Evolutionary conservation across 2,329 filamentous ascomycete species (phyloP).

Genomic region (Lasiodiplodia sp.): DNA sequence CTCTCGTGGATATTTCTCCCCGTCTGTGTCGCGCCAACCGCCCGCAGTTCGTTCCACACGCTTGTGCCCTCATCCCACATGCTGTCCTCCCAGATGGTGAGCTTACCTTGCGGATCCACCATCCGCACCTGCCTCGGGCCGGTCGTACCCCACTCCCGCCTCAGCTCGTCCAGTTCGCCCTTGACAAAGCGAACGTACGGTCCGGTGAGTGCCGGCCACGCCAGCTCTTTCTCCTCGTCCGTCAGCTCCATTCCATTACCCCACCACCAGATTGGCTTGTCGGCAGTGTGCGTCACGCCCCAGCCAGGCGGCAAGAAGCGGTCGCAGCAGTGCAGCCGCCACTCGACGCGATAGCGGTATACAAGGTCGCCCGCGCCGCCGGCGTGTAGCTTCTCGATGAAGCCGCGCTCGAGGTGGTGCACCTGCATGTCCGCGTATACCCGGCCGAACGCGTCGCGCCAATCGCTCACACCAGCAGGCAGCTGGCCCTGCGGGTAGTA

Average conservation of each 20-base stretch:
- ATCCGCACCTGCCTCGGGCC: slow-evolving; percentile 51
- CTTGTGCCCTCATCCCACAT: slow-evolving; percentile 56
- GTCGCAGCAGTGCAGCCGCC: slow-evolving; percentile 58
- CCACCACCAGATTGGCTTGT: slow-evolving; percentile 65
- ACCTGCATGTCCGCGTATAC: slow-evolving; percentile 66
- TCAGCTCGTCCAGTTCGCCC: slow-evolving; percentile 44
- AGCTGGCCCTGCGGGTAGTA: slow-evolving; percentile 50
- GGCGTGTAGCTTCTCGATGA: slow-evolving; percentile 56
- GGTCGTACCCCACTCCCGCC: slow-evolving; percentile 46
- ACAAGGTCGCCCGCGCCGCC: slow-evolving; percentile 48
- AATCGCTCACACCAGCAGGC: slow-evolving; percentile 51
- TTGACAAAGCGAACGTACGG: slow-evolving; percentile 51
- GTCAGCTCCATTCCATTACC: slow-evolving; percentile 52
- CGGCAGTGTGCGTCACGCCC: slow-evolving; percentile 63
- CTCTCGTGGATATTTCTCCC: slow-evolving; percentile 9
- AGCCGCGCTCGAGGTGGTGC: slow-evolving; percentile 60
- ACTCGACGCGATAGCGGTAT: slow-evolving; percentile 63
- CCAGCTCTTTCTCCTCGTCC: slow-evolving; percentile 53
- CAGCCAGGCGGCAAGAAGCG: slow-evolving; percentile 53
- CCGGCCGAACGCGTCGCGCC: slow-evolving; percentile 61
- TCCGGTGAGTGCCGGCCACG: slow-evolving; percentile 47
- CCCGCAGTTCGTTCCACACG: slow-evolving; percentile 55
- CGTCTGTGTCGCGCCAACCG: slow-evolving; percentile 32
- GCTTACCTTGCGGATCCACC: slow-evolving; percentile 54
- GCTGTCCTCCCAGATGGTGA: slow-evolving; percentile 56